Evolutionary conservation across 2,329 filamentous ascomycete species (phyloP), one percentile per base, ranked within the genome.

Genomic region (Annulohypoxylon truncatum): DNA sequence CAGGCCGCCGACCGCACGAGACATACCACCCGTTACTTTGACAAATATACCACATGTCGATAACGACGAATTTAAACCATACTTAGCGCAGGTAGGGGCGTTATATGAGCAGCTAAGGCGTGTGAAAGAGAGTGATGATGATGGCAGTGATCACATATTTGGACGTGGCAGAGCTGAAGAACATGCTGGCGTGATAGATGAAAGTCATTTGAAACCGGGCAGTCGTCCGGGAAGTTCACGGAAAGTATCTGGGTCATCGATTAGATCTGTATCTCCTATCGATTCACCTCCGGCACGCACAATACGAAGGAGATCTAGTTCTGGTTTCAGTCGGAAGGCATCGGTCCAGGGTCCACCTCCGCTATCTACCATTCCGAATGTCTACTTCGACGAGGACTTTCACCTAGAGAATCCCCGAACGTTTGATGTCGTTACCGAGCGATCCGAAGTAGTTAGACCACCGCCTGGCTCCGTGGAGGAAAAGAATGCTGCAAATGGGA

Each of bases 381-480:
- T 99, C 9, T 99, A 98, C 76, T 97, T 97, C 72, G 96, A 98
- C 57, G 92, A 97, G 31, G 90, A 94, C 72, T 99, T 99, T 72
- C 95, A 93, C 73, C 86, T 99, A 6, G 96, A 99, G 76, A 98
- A 99, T 68, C 96, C 96, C 0, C 89, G 96, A 53, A 98, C 92
- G 0, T 99, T 99, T 76, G 96, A 99, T 77, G 89, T 98, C 24
- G 94, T 99, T 12, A 98, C 94, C 75, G 96, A 99, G 79, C 88
- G 94, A 64, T 97, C 96, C 9, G 95, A 98, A 77, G 93, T 99
- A n/a, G 91, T 98, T n/a, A 87, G 90, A 20, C 87, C 89, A 6
- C 82, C 85, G 1, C 84, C 87, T 3, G 84, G 83, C 50, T 83
- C 82, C 28, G 76, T 75, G 40, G 83, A 89, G 67, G 85, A 89